phyloP scores from a whole-genome alignment of 257 asterid genomes.

The Nicotiana tabacum region DNA sequence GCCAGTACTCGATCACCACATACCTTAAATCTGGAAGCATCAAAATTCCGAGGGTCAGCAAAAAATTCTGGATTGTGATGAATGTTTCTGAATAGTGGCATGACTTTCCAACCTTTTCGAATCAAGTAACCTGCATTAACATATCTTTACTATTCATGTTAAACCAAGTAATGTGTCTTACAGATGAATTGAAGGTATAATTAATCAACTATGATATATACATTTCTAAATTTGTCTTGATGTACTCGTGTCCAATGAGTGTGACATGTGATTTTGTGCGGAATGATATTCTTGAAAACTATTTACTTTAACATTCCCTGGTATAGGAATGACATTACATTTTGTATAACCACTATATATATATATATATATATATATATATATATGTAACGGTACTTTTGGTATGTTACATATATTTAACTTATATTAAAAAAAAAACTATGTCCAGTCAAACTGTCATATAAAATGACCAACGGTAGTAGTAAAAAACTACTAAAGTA shows the following conservation, averaged over 20 bases:
- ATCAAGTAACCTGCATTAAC: conserved; percentile 59
- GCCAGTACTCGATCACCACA: conserved; percentile 1
- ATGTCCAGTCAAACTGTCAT: not conserved
- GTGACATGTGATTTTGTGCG: not conserved
- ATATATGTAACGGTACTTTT: not conserved
- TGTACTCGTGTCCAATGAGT: not conserved
- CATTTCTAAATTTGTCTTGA: conserved; percentile 9
- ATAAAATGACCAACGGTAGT: not conserved
- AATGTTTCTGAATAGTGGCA: conserved; percentile 90
- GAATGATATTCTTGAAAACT: not conserved
- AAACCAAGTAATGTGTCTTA: not conserved
- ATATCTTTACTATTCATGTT: not conserved
- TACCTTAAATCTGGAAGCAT: conserved; percentile 80
- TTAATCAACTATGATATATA: not conserved
- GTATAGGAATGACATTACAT: not conserved
- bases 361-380: not conserved
- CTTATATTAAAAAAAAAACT: too few species aligned
- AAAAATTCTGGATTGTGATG: conserved; percentile 85
- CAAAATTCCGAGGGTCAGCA: conserved; percentile 66
- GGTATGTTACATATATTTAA: not conserved
- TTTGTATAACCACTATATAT: not conserved
- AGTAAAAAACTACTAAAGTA: not conserved
- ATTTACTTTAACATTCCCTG: not conserved
- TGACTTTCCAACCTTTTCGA: conserved; percentile 97
- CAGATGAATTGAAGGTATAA: not conserved